A percentile compares a stretch with the other conserved stretches of the same genome.
These are phyloP conservation scores for Austroboletus niveus DNA, from an alignment of 1,284 basidiomycete species.

Conservation along the genomic window DNA sequence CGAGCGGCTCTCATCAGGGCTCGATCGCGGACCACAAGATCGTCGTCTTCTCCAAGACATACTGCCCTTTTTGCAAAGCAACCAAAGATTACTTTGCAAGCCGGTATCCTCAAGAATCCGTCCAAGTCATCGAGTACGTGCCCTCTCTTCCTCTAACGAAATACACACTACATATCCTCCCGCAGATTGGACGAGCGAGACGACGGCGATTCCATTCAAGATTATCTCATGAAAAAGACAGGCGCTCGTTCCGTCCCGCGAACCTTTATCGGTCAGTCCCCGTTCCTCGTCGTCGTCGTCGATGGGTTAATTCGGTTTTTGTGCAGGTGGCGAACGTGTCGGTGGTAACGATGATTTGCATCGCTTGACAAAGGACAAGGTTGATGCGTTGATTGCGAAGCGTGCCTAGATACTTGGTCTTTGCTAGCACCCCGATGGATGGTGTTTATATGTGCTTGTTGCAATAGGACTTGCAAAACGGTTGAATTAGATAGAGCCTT, in stretches of 20 bases:
- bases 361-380: background rate
- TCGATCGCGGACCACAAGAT: slow-evolving; percentile 58
- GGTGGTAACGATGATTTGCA: slow-evolving; percentile 28
- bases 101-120: slow-evolving; percentile 47
- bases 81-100: slow-evolving; percentile 56
- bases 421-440: no score
- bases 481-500: no score
- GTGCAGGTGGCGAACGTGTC: slow-evolving; percentile 16
- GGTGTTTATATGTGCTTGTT: no score
- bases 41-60: slow-evolving; percentile 69
- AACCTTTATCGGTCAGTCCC: slow-evolving; percentile 25
- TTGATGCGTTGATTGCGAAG: slow-evolving; percentile 17
- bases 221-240: slow-evolving; percentile 23
- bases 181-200: slow-evolving; percentile 19
- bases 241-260: slow-evolving; percentile 27
- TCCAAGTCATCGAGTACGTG: slow-evolving; percentile 60
- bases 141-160: background rate
- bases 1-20: slow-evolving; percentile 34
- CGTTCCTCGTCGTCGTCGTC: no score
- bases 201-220: slow-evolving; percentile 20
- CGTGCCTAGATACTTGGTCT: background rate
- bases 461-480: no score
- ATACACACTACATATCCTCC: background rate
- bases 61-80: slow-evolving; percentile 58
- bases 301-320: no score